phyloP scores from a whole-genome alignment of 2,329 filamentous ascomycete genomes.

The Fusarium sp. region DNA sequence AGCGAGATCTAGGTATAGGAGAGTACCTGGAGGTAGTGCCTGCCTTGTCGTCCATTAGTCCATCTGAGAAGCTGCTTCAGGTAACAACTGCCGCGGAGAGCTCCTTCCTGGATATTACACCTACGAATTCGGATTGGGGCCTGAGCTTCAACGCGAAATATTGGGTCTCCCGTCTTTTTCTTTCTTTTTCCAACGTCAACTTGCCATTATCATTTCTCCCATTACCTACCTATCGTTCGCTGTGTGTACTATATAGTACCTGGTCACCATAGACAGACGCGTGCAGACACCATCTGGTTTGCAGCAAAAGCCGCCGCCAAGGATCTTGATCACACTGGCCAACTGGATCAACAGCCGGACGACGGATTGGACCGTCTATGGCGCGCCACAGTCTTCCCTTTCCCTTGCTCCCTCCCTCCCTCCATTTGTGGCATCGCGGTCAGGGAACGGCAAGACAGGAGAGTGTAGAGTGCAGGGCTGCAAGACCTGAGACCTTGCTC shows the following conservation, averaged over 20 bases:
- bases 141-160: slow-evolving; percentile 25
- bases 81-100: slow-evolving; percentile 19
- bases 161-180: slow-evolving; percentile 7
- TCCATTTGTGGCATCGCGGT: slow-evolving; percentile 19
- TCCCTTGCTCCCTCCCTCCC: slow-evolving; percentile 14
- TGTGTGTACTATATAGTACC: background rate
- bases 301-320: slow-evolving; percentile 28
- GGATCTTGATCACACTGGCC: slow-evolving; percentile 51
- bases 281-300: slow-evolving; percentile 23
- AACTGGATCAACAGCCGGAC: slow-evolving; percentile 58
- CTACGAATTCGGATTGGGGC: slow-evolving; percentile 26
- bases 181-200: slow-evolving; percentile 17
- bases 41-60: background rate
- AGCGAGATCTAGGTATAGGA: slow-evolving; percentile 8
- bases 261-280: background rate
- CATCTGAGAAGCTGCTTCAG: slow-evolving; percentile 12
- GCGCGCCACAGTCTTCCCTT: slow-evolving; percentile 28
- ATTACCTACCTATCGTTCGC: background rate
- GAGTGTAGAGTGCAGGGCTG: background rate
- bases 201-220: slow-evolving; percentile 12
- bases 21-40: background rate
- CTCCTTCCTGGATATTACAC: slow-evolving; percentile 19
- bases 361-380: slow-evolving; percentile 51
- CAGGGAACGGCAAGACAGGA: background rate
- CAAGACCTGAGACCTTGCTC: background rate